These are phyloP conservation scores for Elasticomyces elasticus DNA, from an alignment of 495 filamentous ascomycete species.

Conservation along the genomic window DNA sequence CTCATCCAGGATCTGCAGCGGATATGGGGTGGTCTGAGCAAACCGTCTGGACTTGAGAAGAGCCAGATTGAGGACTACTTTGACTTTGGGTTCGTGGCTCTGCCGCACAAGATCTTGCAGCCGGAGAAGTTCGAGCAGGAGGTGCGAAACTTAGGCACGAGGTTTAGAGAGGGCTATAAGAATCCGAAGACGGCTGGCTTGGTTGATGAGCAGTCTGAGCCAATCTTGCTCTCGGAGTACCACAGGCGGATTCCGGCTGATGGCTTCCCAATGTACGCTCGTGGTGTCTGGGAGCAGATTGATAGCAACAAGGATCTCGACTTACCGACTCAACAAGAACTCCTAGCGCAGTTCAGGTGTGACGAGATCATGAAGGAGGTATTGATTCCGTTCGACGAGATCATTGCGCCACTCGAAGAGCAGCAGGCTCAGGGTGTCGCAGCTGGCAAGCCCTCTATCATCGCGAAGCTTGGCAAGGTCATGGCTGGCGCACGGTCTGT, in stretches of 20 bases:
- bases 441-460: constrained; percentile 57
- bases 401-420: constrained; percentile 76
- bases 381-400: constrained; percentile 69
- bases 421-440: constrained; percentile 64
- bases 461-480: constrained; percentile 64
- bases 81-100: constrained; percentile 90
- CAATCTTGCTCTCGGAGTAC: constrained; percentile 85
- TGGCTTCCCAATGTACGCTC: constrained; percentile 84
- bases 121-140: constrained; percentile 83
- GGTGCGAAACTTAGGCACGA: constrained; percentile 63
- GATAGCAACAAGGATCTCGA: constrained; percentile 97
- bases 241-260: constrained; percentile 93
- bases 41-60: constrained; percentile 77
- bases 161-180: constrained; percentile 72
- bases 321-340: constrained; percentile 90
- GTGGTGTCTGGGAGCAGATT: constrained; percentile 95
- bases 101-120: constrained; percentile 94
- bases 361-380: constrained; percentile 91
- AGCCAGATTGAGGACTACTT: constrained; percentile 93
- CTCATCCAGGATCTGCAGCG: constrained; percentile 79
- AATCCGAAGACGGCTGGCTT: constrained; percentile 44
- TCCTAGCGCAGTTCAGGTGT: constrained; percentile 93
- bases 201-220: constrained; percentile 56
- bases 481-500: constrained; percentile 65
- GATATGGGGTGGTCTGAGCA: constrained; percentile 86